Conservation (phyloP, 768 basidiomycete genomes). For the Tricholomella constricta region DNA sequence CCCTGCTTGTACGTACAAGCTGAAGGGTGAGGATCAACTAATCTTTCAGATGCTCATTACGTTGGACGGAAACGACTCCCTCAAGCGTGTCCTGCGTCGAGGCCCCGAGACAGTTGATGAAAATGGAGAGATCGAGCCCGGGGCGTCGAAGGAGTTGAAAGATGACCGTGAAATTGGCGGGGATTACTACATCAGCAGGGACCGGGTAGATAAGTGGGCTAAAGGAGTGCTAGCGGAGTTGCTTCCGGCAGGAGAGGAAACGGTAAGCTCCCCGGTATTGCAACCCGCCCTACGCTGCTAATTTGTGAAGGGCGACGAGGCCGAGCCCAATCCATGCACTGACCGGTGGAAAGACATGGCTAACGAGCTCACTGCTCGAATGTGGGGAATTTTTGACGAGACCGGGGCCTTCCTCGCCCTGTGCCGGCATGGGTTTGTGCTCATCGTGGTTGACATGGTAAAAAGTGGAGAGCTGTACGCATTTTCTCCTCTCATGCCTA, state of each 20-base stretch:
- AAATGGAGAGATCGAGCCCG: background rate
- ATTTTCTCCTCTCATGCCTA: background rate
- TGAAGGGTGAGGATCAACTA: conserved; percentile 22
- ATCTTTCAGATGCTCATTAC: conserved; percentile 22
- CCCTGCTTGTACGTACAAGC: conserved; percentile 26
- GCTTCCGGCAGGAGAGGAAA: background rate
- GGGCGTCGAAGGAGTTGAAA: too few relatives aligned
- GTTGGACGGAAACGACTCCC: conserved; percentile 31
- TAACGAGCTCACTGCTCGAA: conserved; percentile 13
- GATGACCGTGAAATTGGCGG: too few relatives aligned
- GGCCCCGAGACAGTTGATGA: background rate
- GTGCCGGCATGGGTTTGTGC: conserved; percentile 30
- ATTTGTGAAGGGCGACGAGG: background rate
- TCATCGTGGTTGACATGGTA: conserved; percentile 28
- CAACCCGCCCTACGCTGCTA: too few relatives aligned
- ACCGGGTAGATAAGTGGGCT: too few relatives aligned
- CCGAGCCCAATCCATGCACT: conserved; percentile 18
- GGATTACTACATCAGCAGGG: too few relatives aligned
- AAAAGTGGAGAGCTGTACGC: conserved; percentile 30
- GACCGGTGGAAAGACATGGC: conserved; percentile 25
- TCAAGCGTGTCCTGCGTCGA: conserved; percentile 16
- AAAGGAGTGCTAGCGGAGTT: background rate
- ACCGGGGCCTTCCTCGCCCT: conserved; percentile 13
- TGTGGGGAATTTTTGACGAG: conserved; percentile 35
- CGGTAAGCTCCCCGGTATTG: too few relatives aligned